Percentiles rank a stretch among this genome's conserved stretches.
Evolutionary conservation across 2,329 filamentous ascomycete species (phyloP).

Genomic region (Arthrinium puccinioides): DNA sequence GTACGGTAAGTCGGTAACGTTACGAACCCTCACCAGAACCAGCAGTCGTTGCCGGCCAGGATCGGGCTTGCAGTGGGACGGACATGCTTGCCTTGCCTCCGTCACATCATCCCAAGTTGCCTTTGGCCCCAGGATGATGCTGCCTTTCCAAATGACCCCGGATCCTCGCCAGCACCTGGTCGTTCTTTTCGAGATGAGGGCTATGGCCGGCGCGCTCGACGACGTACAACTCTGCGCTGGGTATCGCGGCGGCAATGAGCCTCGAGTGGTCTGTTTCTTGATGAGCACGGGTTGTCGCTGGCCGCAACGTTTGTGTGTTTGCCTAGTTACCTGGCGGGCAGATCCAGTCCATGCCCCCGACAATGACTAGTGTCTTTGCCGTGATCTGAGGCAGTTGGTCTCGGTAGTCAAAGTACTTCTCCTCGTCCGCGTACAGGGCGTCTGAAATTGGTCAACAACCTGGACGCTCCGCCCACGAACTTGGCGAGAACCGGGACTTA

Average conservation of each 20-base stretch:
- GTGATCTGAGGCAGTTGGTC: conserved; percentile 19
- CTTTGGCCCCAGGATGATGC: no score
- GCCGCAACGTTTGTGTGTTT: not conserved
- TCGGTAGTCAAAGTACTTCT: conserved; percentile 32
- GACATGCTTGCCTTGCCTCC: no score
- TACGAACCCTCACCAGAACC: no score
- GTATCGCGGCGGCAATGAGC: conserved; percentile 20
- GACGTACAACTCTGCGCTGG: conserved; percentile 18
- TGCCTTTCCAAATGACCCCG: conserved; percentile 6
- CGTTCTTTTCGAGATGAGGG: conserved; percentile 27
- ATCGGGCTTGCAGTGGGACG: no score
- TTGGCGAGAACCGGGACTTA: conserved; percentile 9
- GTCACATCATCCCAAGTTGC: no score
- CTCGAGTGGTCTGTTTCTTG: conserved; percentile 19
- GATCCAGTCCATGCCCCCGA: conserved; percentile 32
- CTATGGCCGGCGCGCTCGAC: conserved; percentile 25
- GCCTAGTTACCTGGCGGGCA: conserved; percentile 23
- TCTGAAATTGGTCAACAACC: conserved; percentile 14
- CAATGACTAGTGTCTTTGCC: conserved; percentile 27
- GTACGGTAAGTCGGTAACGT: no score
- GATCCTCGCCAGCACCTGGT: conserved; percentile 19
- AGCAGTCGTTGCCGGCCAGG: no score
- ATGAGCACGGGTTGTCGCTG: not conserved
- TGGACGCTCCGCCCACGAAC: not conserved
- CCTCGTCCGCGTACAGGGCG: conserved; percentile 23